Evolutionary conservation across 1,284 basidiomycete genomes (phyloP).

Genomic region (Malassezia obtusa): DNA sequence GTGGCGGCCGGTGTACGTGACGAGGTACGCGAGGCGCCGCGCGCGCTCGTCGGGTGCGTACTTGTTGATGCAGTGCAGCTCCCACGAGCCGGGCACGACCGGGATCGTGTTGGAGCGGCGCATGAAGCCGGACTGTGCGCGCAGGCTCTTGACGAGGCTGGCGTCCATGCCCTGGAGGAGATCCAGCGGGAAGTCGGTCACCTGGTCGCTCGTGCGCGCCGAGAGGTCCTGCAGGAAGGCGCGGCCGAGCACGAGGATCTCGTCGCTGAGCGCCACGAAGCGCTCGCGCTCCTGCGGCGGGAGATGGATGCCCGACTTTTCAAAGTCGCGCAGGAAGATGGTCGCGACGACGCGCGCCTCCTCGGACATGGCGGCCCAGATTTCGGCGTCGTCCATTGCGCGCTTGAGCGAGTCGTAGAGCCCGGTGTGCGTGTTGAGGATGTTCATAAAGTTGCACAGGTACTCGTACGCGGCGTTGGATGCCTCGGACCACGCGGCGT

Average conservation of each 20-base stretch:
- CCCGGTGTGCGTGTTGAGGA: constrained; percentile 86
- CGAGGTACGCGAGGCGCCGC: constrained; percentile 62
- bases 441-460: constrained; percentile 93
- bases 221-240: constrained; percentile 59
- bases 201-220: constrained; percentile 15
- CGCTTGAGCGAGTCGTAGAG: constrained; percentile 56
- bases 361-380: constrained; percentile 38
- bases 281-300: constrained; percentile 64
- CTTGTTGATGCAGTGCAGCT: constrained; percentile 83
- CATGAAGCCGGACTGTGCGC: background rate
- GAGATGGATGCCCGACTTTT: constrained; percentile 88
- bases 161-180: constrained; percentile 26
- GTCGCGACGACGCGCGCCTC: constrained; percentile 60
- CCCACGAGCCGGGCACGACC: constrained; percentile 52
- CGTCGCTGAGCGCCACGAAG: constrained; percentile 83
- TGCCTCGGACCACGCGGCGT: constrained; percentile 67
- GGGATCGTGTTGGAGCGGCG: constrained; percentile 6
- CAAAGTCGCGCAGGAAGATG: constrained; percentile 92
- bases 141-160: constrained; percentile 11
- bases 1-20: constrained; percentile 29
- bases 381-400: constrained; percentile 45
- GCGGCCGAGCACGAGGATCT: constrained; percentile 77
- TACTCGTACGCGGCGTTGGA: constrained; percentile 81
- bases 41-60: constrained; percentile 70
- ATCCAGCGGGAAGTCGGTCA: constrained; percentile 22